A percentile compares a stretch with the other conserved stretches of the same genome.
phyloP scores from a whole-genome alignment of 2,329 filamentous ascomycete genomes.

The Calonectria pseudoturangicola region DNA sequence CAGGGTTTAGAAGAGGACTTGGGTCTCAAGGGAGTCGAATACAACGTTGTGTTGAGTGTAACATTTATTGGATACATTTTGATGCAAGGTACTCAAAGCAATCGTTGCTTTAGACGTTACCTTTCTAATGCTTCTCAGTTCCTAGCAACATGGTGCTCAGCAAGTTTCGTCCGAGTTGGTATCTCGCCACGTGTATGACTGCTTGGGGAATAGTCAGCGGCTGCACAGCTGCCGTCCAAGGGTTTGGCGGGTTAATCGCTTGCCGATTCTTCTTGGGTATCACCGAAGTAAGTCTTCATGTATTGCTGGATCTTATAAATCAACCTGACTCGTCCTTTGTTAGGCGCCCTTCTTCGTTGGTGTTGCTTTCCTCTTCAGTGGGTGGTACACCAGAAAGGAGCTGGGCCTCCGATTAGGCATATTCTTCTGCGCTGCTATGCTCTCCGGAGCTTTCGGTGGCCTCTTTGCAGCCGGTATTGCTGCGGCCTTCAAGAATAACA shows the following conservation, averaged over 20 bases:
- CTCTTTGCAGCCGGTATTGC: conserved; percentile 65
- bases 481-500: conserved; percentile 47
- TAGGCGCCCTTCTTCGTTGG: conserved; percentile 54
- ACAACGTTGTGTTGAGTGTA: conserved; percentile 59
- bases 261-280: conserved; percentile 51
- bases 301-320: rapidly evolving
- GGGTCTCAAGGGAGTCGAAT: conserved; percentile 61
- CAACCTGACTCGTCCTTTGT: background rate
- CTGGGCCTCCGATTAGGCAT: conserved; percentile 54
- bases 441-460: conserved; percentile 65
- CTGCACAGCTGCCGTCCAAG: conserved; percentile 42
- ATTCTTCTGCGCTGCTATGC: conserved; percentile 59
- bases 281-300: conserved; percentile 37
- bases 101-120: too few relatives aligned
- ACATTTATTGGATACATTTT: conserved; percentile 61
- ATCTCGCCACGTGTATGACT: conserved; percentile 55
- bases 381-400: conserved; percentile 56
- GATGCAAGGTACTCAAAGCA: conserved; percentile 54
- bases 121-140: conserved; percentile 55
- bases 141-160: conserved; percentile 68
- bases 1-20: conserved; percentile 67
- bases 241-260: conserved; percentile 44
- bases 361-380: conserved; percentile 53
- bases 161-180: conserved; percentile 65
- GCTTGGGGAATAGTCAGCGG: conserved; percentile 54